A percentile compares a stretch with the other conserved stretches of the same genome.
phyloP scores from a whole-genome alignment of 257 asterid genomes.

The Henckelia pumila region DNA sequence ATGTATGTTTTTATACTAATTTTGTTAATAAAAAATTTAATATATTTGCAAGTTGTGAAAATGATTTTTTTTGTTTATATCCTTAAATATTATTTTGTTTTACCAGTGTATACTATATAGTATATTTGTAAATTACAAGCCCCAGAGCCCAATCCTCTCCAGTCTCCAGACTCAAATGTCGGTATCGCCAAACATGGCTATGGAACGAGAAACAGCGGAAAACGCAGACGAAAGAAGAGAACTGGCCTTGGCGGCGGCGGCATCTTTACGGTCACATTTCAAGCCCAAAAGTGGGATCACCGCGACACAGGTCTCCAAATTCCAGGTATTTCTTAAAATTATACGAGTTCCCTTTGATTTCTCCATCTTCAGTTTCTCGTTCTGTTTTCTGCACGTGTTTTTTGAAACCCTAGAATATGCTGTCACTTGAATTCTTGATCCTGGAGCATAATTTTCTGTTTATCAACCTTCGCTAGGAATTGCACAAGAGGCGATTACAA shows the following conservation, averaged over 20 bases:
- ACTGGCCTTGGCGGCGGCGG: slow-evolving; percentile 62
- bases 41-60: too few species aligned
- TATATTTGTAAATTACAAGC: too few species aligned
- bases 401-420: neutral
- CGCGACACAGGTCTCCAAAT: slow-evolving; percentile 61
- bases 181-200: neutral
- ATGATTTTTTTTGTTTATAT: too few species aligned
- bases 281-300: slow-evolving; percentile 43
- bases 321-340: slow-evolving; percentile 47
- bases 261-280: slow-evolving; percentile 52
- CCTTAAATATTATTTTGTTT: too few species aligned
- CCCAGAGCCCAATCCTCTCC: too few species aligned
- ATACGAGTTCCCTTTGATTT: neutral
- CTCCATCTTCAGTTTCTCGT: neutral
- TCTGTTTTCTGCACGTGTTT: neutral
- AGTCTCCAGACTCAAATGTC: too few species aligned
- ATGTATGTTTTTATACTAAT: too few species aligned
- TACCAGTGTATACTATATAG: too few species aligned
- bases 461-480: slow-evolving; percentile 45
- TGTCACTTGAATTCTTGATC: neutral
- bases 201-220: slow-evolving; percentile 38
- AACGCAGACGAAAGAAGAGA: slow-evolving; percentile 59
- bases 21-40: too few species aligned
- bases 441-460: neutral
- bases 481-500: slow-evolving; percentile 74